Evolutionary conservation across 2,329 filamentous ascomycete species (phyloP), one percentile per base, ranked within the genome.

Genomic region (Penicillium sp.): DNA sequence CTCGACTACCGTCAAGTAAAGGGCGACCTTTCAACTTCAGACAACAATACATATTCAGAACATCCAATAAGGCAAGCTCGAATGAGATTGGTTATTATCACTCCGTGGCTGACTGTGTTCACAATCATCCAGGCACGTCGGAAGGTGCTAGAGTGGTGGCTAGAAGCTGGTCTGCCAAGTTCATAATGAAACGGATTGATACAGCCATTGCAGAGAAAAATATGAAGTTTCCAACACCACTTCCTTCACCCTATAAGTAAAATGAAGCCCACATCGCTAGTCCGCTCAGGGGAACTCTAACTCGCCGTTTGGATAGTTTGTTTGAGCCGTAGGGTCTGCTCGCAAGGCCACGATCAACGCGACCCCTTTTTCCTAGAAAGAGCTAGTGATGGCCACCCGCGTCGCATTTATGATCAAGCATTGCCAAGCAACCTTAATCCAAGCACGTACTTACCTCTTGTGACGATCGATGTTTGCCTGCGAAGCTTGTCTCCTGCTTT

Each of bases 401-500:
- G 74, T 75, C 5, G 82, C 69, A 1, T 68, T 63, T 6, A 77
- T 57, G 0, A 63, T 56, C 1, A 79, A 67, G 14, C 81, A 69
- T 33, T 78, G 75, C 1, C 70, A 66, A 14, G 75, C 70, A 1
- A 68, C 50, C 79, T 76, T 16, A 78, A 72, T 0, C 82, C 81
- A 1, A 83, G 68, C 0, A 82, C 82, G 0, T 63, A 66, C 56
- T 81, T 83, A n/a, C 72, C 68, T 0, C 81, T 80, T 0, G 80
- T 82, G 22, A 83, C 67, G 31, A 83, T 76, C 43, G 76, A 75
- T 0, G 72, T 74, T 76, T 68, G 1, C 70, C 68, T 0, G 70
- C 61, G 11, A 57, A 21, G 43, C 13, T 35, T 14, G 33, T 35
- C 16, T 35, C 33, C 14, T 35, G 33, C 27, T 29, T 29, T 11